These are phyloP conservation scores for Hypomontagnella submonticulosa DNA, from an alignment of 495 filamentous ascomycete genomes.

Conservation along the genomic window DNA sequence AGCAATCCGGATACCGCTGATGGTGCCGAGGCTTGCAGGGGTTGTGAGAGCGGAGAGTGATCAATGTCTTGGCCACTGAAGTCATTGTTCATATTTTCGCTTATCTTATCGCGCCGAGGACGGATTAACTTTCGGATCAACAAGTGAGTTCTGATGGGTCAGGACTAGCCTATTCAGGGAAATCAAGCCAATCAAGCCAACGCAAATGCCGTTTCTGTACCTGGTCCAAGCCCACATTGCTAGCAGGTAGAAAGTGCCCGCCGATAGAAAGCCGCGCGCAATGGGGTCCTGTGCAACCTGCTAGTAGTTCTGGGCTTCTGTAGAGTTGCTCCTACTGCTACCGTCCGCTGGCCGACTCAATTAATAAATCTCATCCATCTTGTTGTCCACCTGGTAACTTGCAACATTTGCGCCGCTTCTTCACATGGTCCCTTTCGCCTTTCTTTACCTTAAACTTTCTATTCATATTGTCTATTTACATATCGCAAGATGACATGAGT, in stretches of 20 bases:
- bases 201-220: slow-evolving; percentile 22
- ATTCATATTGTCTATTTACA: slow-evolving; percentile 24
- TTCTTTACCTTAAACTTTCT: slow-evolving; percentile 16
- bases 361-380: slow-evolving; percentile 38
- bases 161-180: neutral
- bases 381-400: slow-evolving; percentile 19
- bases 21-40: slow-evolving; percentile 31
- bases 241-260: slow-evolving; percentile 32
- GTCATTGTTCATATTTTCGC: slow-evolving; percentile 29
- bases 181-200: slow-evolving; percentile 22
- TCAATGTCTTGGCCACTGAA: slow-evolving; percentile 22
- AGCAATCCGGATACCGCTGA: neutral
- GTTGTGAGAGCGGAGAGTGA: slow-evolving; percentile 6
- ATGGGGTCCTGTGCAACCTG: slow-evolving; percentile 27
- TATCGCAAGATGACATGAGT: slow-evolving; percentile 48
- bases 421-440: slow-evolving; percentile 33
- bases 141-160: slow-evolving; percentile 6
- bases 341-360: slow-evolving; percentile 17
- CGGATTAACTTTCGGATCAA: slow-evolving; percentile 45
- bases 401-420: slow-evolving; percentile 44
- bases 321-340: slow-evolving; percentile 5
- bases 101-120: slow-evolving; percentile 43
- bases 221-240: slow-evolving; percentile 26
- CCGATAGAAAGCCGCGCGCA: slow-evolving; percentile 44
- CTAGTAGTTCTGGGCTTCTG: neutral